phyloP scores from a whole-genome alignment of 768 basidiomycete species.

The Lentinus tigrinus region DNA sequence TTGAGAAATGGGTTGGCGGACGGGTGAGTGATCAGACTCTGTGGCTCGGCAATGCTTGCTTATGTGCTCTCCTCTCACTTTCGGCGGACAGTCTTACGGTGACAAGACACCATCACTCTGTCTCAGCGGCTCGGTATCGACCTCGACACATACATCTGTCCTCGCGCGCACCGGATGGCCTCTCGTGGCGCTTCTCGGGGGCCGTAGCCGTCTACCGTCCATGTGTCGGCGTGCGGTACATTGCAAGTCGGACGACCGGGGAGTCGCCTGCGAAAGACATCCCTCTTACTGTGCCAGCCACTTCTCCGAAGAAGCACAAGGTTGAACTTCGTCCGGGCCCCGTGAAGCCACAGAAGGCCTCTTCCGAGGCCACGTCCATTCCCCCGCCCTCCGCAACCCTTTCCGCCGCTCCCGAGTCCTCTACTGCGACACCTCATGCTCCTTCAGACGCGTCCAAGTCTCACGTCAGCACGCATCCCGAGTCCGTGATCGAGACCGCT shows the following conservation, averaged over 20 bases:
- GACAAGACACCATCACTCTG: conserved; percentile 9
- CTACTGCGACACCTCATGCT: conserved; percentile 9
- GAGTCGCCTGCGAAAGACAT: conserved; percentile 14
- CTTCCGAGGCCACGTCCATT: conserved; percentile 18
- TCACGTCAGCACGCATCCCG: conserved; percentile 6
- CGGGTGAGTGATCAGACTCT: conserved; percentile 29
- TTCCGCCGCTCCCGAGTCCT: conserved; percentile 19
- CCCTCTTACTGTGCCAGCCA: conserved; percentile 25
- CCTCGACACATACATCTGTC: neutral
- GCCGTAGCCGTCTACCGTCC: neutral
- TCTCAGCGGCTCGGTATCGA: neutral
- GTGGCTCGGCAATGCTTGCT: neutral
- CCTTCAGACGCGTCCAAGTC: conserved; percentile 8
- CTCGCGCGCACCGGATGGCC: neutral
- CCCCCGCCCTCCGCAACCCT: conserved; percentile 19
- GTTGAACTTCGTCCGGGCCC: conserved; percentile 67
- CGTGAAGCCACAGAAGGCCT: conserved; percentile 41
- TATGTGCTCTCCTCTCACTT: neutral
- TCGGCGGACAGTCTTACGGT: conserved; percentile 12
- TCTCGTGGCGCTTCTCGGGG: conserved; percentile 1
- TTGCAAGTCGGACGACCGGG: conserved; percentile 31
- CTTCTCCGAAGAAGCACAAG: conserved; percentile 38
- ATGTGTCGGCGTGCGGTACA: conserved; percentile 1
- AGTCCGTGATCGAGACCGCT: conserved; percentile 46
- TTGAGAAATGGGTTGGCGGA: conserved; percentile 38